Conservation (phyloP, 192 early-diverging fungal genomes). For the Linderina pennispora region DNA sequence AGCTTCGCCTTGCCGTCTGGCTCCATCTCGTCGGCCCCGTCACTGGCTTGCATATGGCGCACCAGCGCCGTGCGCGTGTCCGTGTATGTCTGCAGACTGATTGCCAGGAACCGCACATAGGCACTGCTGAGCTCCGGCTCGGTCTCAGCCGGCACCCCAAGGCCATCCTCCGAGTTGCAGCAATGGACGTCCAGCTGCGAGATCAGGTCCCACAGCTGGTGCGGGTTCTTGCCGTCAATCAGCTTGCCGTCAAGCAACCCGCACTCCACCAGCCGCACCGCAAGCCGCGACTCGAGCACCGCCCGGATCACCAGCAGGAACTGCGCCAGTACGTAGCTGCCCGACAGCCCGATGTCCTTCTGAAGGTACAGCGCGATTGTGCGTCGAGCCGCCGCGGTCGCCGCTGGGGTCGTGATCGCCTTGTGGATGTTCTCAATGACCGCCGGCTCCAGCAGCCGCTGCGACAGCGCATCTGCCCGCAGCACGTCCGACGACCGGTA, state of each 20-base stretch:
- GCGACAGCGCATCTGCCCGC: conserved; percentile 11
- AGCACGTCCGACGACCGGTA: conserved; percentile 18
- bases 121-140: conserved; percentile 1
- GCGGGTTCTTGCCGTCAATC: conserved; percentile 15
- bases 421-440: conserved; percentile 8
- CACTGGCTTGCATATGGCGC: background rate
- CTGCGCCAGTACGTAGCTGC: conserved; percentile 24
- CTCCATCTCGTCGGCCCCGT: background rate
- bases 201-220: conserved; percentile 32
- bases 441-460: conserved; percentile 9
- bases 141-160: background rate
- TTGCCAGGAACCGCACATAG: conserved; percentile 22
- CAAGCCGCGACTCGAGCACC: conserved; percentile 39
- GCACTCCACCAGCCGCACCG: conserved; percentile 11
- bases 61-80: conserved; percentile 6
- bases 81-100: conserved; percentile 20
- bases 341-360: conserved; percentile 13
- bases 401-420: conserved; percentile 9
- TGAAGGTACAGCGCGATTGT: conserved; percentile 23
- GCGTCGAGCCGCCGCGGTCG: conserved; percentile 5
- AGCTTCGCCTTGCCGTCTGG: background rate
- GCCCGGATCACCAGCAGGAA: conserved; percentile 27
- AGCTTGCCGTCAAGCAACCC: conserved; percentile 7
- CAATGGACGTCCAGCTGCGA: conserved; percentile 8
- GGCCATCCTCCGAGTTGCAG: background rate